Percentiles rank a stretch among this genome's conserved stretches.
Conservation (phyloP, 345 rosid species). For the Euphorbia peplus region DNA sequence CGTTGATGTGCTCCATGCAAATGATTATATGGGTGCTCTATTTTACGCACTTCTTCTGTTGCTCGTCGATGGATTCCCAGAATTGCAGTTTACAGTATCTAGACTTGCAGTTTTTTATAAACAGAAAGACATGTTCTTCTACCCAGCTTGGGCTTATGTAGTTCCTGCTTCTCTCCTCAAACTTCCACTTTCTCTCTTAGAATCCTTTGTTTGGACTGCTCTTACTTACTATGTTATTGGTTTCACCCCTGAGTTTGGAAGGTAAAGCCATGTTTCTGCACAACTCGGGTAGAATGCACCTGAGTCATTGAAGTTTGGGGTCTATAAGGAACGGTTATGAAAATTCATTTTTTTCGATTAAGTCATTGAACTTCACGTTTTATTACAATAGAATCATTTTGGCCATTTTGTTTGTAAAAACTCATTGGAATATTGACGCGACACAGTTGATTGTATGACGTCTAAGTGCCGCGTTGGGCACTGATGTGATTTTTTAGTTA, state of each 20-base stretch:
- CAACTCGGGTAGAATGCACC: too few species aligned
- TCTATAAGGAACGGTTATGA: too few species aligned
- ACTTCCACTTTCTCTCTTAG: constrained; percentile 50
- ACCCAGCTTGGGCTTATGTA: constrained; percentile 72
- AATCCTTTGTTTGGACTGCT: constrained; percentile 54
- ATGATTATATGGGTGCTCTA: constrained; percentile 47
- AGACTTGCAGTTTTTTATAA: constrained; percentile 60
- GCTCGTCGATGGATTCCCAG: constrained; percentile 49
- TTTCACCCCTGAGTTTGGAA: constrained; percentile 60
- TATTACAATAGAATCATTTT: too few species aligned
- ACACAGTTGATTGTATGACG: too few species aligned
- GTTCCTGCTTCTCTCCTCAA: constrained; percentile 52
- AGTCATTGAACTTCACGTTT: too few species aligned
- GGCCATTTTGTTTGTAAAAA: too few species aligned
- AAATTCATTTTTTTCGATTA: too few species aligned
- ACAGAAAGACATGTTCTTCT: constrained; percentile 51
- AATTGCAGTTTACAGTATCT: constrained; percentile 40
- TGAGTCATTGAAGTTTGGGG: too few species aligned
- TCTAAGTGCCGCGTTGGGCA: too few species aligned
- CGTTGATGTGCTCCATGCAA: constrained; percentile 44
- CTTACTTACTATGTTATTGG: constrained; percentile 78
- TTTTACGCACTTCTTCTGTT: constrained; percentile 44
- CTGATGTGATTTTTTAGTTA: too few species aligned
- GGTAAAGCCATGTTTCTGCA: too few species aligned
- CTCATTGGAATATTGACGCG: too few species aligned